phyloP scores from a whole-genome alignment of 345 rosid species.

The Heritiera fomes region DNA sequence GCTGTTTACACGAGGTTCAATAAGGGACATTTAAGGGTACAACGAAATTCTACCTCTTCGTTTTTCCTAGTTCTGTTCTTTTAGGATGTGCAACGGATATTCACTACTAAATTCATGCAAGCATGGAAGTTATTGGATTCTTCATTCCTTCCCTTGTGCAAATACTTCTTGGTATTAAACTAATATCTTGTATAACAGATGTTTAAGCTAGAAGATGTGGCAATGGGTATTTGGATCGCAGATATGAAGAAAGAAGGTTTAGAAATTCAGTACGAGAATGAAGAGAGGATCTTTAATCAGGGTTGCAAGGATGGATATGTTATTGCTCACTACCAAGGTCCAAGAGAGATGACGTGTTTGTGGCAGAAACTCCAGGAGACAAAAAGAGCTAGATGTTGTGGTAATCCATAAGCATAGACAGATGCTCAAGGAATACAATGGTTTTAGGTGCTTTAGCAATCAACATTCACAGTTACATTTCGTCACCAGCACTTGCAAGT shows the following conservation, averaged over 20 bases:
- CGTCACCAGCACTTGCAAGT: slow-evolving; percentile 4
- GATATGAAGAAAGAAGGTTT: slow-evolving; percentile 68
- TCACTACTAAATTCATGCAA: background rate
- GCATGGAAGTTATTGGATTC: background rate
- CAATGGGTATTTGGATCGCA: slow-evolving; percentile 95
- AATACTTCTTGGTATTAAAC: background rate
- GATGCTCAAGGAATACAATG: background rate
- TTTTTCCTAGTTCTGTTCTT: no score
- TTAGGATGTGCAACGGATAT: background rate
- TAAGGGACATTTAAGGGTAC: slow-evolving; percentile 31
- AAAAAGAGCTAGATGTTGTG: slow-evolving; percentile 69
- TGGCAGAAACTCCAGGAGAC: slow-evolving; percentile 90
- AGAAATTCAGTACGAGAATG: slow-evolving; percentile 64
- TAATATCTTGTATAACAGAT: slow-evolving; percentile 46
- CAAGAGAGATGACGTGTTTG: slow-evolving; percentile 82
- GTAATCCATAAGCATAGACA: slow-evolving; percentile 38
- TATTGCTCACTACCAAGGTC: slow-evolving; percentile 94
- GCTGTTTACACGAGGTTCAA: slow-evolving; percentile 55
- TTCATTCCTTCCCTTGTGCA: background rate
- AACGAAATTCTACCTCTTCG: no score
- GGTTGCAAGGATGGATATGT: slow-evolving; percentile 89
- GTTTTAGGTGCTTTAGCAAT: background rate
- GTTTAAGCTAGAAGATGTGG: slow-evolving; percentile 97
- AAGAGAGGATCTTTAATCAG: slow-evolving; percentile 59
- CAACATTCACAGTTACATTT: background rate